A percentile compares a stretch with the other conserved stretches of the same genome.
Conservation (phyloP, 2,329 filamentous ascomycete species). For the Beauveria sp. region DNA sequence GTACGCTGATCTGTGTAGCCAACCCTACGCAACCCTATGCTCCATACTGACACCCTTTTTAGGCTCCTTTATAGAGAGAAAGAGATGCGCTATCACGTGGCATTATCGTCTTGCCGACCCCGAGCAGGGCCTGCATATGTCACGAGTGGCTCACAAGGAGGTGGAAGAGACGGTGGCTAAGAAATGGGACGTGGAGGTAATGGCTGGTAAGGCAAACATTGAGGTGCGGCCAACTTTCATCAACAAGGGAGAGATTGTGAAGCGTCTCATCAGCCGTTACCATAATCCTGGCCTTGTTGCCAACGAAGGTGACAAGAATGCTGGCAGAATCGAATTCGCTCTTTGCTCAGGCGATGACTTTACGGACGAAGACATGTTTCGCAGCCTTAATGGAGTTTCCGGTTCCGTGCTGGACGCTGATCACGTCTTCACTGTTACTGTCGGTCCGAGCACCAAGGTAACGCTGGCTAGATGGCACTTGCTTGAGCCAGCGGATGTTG, state of each 20-base stretch:
- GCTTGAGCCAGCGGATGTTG: conserved; percentile 80
- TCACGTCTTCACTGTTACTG: conserved; percentile 82
- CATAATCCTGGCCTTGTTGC: conserved; percentile 41
- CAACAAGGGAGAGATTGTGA: conserved; percentile 95
- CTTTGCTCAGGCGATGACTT: conserved; percentile 92
- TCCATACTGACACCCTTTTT: not conserved
- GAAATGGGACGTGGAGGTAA: conserved; percentile 88
- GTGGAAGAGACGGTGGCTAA: conserved; percentile 69
- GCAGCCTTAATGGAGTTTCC: conserved; percentile 58
- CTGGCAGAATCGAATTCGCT: conserved; percentile 68
- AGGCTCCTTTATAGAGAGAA: conserved; percentile 90
- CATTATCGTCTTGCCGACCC: conserved; percentile 91
- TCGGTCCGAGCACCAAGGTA: conserved; percentile 85
- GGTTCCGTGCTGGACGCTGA: conserved; percentile 46
- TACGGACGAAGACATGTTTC: conserved; percentile 96
- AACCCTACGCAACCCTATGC: not conserved
- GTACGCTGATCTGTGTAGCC: conserved; percentile 35
- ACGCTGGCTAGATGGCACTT: conserved; percentile 88
- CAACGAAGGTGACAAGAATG: conserved; percentile 32
- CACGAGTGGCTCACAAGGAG: conserved; percentile 72
- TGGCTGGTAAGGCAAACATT: conserved; percentile 93
- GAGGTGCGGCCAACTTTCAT: conserved; percentile 96
- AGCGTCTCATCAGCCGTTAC: conserved; percentile 71
- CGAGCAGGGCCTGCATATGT: conserved; percentile 73
- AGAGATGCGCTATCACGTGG: conserved; percentile 92